Conservation (phyloP, 352 stramenopile genomes). For the Phytophthora multivora region DNA sequence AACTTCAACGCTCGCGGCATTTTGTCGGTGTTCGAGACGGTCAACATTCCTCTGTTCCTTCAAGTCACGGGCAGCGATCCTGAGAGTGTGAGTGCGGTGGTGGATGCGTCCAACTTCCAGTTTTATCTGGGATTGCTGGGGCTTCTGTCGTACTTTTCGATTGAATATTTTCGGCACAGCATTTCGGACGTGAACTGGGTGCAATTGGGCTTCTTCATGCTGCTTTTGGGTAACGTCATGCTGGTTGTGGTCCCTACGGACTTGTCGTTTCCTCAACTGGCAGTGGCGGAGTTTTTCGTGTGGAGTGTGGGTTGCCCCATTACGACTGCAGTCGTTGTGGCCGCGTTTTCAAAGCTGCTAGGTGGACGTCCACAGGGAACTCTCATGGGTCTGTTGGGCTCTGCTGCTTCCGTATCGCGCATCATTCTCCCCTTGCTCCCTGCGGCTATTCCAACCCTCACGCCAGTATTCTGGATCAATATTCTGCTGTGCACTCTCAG, state of each 20-base stretch:
- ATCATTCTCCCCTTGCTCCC: constrained; percentile 74
- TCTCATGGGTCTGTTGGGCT: constrained; percentile 75
- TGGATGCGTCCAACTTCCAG: constrained; percentile 75
- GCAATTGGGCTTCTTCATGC: constrained; percentile 61
- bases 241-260: constrained; percentile 43
- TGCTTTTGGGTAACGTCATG: constrained; percentile 60
- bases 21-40: constrained; percentile 76
- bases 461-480: constrained; percentile 75
- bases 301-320: constrained; percentile 81
- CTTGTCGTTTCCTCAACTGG: constrained; percentile 50
- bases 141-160: constrained; percentile 75
- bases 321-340: constrained; percentile 66
- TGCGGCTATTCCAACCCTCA: constrained; percentile 60
- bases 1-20: constrained; percentile 79
- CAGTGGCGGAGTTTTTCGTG: constrained; percentile 63
- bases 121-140: constrained; percentile 73
- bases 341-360: constrained; percentile 73
- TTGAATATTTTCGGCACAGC: constrained; percentile 67
- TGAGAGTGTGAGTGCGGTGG: constrained; percentile 47
- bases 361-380: constrained; percentile 72
- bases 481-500: constrained; percentile 56
- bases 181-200: constrained; percentile 69
- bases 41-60: constrained; percentile 79
- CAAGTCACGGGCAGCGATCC: constrained; percentile 61
- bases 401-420: constrained; percentile 65